Evolutionary conservation across 1,284 basidiomycete genomes (phyloP), one percentile per base, ranked within the genome.

Genomic region (Ganoderma meredithae): DNA sequence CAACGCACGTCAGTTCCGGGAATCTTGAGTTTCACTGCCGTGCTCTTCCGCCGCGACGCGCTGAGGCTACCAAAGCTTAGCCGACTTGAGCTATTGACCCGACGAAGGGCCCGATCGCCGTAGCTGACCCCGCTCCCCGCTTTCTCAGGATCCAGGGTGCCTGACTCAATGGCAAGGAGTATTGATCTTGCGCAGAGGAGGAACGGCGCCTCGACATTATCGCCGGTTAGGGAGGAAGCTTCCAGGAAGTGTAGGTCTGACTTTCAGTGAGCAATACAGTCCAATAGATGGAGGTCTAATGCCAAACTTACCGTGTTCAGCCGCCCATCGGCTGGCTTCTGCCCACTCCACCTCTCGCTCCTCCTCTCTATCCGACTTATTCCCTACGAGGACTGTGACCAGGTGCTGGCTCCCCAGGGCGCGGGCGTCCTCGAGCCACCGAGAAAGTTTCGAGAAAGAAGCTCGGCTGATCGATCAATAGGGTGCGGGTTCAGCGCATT

Each of bases 91-190:
- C 92, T 94, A 73, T 91, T 94, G 47, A 96, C 94, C 75, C 95
- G 87, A 65, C 95, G 88, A 53, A 98, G 83, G 15, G 95, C 93
- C 65, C 97, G 88, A 80, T 99, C 97, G 13, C 97, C 98, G 77
- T 98, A 99, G 75, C 94, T 96, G 47, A 99, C 95, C 43, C 97
- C 97, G 66, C 94, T 95, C 0, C 95, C 96, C 17, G 94, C 89
- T 76, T 93, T 93, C 81, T 98, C 96, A 31, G 97, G 97, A 80
- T 99, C 96, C 52, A 99, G 85, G 19, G 86, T 85, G 17, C 97
- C 97, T 12, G 93, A 92, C 79, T 99, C 97, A 76, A 99, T 97
- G 5, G 95, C 90, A n/a, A 96, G 86, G 36, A 99, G 84, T 72
- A 99, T 96, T 1, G 95, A 92, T 49, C 96, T 89, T 25, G 96